Evolutionary conservation across 106 monocot species (phyloP).

Genomic region (Dactylorhiza incarnata): DNA sequence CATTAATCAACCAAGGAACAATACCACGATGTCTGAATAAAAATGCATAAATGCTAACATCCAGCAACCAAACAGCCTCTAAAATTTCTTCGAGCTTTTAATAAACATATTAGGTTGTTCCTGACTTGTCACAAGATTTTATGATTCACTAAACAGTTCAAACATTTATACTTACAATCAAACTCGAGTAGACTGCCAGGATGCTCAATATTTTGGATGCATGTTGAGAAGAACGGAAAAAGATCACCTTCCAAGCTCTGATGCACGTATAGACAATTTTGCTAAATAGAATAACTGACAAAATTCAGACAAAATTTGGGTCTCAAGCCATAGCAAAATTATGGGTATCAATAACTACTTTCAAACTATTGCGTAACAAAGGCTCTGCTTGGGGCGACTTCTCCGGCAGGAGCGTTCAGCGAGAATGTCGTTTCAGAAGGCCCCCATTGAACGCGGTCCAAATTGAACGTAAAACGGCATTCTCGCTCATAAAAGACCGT

Average conservation of each 20-base stretch:
- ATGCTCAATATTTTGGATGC: not conserved
- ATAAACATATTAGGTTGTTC: not conserved
- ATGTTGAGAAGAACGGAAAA: conserved; percentile 1
- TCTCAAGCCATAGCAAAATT: not conserved
- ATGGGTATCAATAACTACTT: not conserved
- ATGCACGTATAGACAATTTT: not conserved
- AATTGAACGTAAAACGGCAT: too few species aligned
- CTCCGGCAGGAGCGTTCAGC: too few species aligned
- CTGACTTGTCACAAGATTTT: not conserved
- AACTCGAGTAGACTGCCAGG: not conserved
- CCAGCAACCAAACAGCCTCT: conserved; percentile 8
- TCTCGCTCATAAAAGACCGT: too few species aligned
- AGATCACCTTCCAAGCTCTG: not conserved
- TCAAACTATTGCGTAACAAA: not conserved
- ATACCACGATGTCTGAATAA: conserved; percentile 1
- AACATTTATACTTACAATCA: conserved; percentile 7
- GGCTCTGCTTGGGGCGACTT: not conserved
- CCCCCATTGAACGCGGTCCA: too few species aligned
- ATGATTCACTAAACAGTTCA: conserved; percentile 7
- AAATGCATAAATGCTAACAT: conserved; percentile 1
- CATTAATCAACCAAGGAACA: conserved; percentile 3
- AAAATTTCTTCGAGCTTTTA: not conserved
- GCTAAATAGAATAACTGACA: not conserved
- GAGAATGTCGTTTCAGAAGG: too few species aligned
- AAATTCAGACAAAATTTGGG: not conserved